Evolutionary conservation across 2,329 filamentous ascomycete genomes (phyloP), one percentile per base, ranked within the genome.

Genomic region (Basipetospora chlamydospora): DNA sequence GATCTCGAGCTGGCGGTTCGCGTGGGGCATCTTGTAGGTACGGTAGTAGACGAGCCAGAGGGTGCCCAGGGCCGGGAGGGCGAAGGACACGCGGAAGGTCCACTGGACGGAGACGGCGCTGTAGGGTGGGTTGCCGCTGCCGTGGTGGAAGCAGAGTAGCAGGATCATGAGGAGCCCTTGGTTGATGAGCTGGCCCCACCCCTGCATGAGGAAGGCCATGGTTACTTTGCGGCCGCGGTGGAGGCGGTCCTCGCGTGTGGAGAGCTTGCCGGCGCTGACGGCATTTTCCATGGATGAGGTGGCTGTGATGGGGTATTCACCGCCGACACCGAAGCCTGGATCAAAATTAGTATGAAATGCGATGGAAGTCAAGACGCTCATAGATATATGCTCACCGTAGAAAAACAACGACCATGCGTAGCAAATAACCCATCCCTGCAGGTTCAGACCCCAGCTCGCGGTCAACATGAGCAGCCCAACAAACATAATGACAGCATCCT

Each of bases 221-320:
- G 86, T 94, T 54, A 95, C 88, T 59, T 93, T 93, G 52, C 88
- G 83, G 44, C 88, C 88, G 60, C 88, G 85, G 64, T 96, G 88
- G 37, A 96, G 76, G 54, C 88, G 84, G 56, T 96, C 88, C 37
- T 94, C 85, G 43, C 79, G 80, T 40, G 86, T 94, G 6, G 88
- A 95, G 37, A 94, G 63, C 56, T 80, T 87, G 43, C 88, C 87
- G 26, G 84, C 63, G n/a, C 82, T 76, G 31, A 87, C 80, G 12
- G 84, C 80, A 50, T 87, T 85, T 57, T 94, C 86, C 76, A 96
- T 93, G 41, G 86, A 87, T 7, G 84, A 86, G 10, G 88, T 95
- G 13, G 88, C 88, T 23, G 88, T 96, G 70, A 95, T 95, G 43
- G 88, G 88, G 54, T 96, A 95, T 61, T 94, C 87, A 47, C 86